Evolutionary conservation across 2,329 filamentous ascomycete genomes (phyloP).

Genomic region (Epichloe bromicola): DNA sequence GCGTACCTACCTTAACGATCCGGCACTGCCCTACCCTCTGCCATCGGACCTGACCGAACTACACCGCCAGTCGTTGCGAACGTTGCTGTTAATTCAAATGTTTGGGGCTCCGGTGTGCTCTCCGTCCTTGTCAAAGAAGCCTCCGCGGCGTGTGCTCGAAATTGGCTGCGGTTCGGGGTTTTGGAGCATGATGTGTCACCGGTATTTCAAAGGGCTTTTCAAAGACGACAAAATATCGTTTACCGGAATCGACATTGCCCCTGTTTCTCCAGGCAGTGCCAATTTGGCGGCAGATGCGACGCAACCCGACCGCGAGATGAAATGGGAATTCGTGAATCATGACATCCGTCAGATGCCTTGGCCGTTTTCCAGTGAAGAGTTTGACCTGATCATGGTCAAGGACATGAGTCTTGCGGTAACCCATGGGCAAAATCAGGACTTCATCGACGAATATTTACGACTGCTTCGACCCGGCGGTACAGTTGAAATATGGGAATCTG

Average conservation of each 20-base stretch:
- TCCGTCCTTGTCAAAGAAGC: conserved; percentile 48
- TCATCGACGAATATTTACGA: conserved; percentile 62
- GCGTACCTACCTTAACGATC: conserved; percentile 69
- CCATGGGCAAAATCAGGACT: conserved; percentile 39
- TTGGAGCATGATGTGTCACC: conserved; percentile 82
- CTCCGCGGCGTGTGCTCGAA: conserved; percentile 70
- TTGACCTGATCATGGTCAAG: conserved; percentile 82
- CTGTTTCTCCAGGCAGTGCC: conserved; percentile 40
- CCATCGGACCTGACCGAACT: conserved; percentile 80
- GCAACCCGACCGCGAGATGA: conserved; percentile 58
- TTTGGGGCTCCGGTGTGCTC: conserved; percentile 72
- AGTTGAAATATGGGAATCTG: conserved; percentile 81
- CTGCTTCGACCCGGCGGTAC: conserved; percentile 65
- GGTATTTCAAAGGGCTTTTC: conserved; percentile 46
- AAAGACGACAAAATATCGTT: conserved; percentile 58
- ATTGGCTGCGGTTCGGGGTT: conserved; percentile 78
- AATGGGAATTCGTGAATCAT: conserved; percentile 81
- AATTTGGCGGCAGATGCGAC: conserved; percentile 20
- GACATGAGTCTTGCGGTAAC: conserved; percentile 60
- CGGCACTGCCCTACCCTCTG: conserved; percentile 62
- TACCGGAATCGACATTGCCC: conserved; percentile 70
- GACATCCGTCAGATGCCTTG: conserved; percentile 65
- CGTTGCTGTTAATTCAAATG: conserved; percentile 66
- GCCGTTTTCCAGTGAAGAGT: conserved; percentile 67
- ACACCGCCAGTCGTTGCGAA: conserved; percentile 75